Base-by-base conservation (phyloP, 2,329 filamentous ascomycete genomes). In the Cylindrodendrum hubeiense region DNA sequence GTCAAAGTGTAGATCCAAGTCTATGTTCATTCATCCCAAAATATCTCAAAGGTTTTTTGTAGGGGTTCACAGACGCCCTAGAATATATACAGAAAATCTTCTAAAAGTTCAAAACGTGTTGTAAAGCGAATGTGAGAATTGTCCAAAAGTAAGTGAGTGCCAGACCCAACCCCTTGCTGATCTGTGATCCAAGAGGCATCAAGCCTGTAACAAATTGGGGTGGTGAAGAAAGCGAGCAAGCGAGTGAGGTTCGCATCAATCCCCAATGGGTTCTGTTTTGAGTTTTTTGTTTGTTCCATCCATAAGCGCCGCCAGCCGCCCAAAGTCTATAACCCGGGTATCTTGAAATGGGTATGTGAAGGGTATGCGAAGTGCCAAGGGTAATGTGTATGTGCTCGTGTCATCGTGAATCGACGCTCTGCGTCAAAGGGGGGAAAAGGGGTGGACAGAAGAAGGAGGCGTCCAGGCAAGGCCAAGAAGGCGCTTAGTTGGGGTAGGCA, bases 251-350 rank as follows among this genome's bases (percentile, higher is more conserved):
- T 41, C 47, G 57, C 58, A 65, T 62, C 37, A 53, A 10, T 56
- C 26, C 41, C 33, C 63, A 61, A 63, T 51, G 58, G 50, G 56
- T 65, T 67, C 63, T 66, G 63, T 67, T 59, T 75, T 71, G 65
- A 33, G 63, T 61, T 64, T 63, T 41, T 60, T 56, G 33, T 62
- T 55, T 55, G 54, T 43, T 53, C 55, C 63, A 63, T 66, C 60
- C 71, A 65, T 71, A 64, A 72, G 72, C 69, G 72, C 72, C 72
- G 46, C 60, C 69, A 69, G 69, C 72, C 72, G 69, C 68, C 72
- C 65, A 71, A 70, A 71, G 67, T 72, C 68, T 74, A 72, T 70
- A 69, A 65, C 69, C 68, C 66, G 60, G 75, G 74, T 76, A 77
- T 77, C 72, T 74, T 67, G 67, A 69, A 39, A 39, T 70, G 71